phyloP scores from a whole-genome alignment of 352 stramenopile genomes.

The Phytopythium cucurbitacearum region DNA sequence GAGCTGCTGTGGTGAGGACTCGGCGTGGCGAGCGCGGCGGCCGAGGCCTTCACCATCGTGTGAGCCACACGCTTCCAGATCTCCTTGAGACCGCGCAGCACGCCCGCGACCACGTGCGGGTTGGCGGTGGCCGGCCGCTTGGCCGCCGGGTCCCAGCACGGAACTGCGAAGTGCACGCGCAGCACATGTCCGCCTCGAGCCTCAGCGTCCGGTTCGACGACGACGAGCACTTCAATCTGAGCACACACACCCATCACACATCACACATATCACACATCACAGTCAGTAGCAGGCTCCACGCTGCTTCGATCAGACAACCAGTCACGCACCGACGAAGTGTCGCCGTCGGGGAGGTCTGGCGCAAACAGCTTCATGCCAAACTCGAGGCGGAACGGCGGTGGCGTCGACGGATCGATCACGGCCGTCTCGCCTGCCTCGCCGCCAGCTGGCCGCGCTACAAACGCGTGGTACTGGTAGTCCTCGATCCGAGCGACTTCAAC shows the following conservation, averaged over 20 bases:
- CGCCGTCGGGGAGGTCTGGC: slow-evolving; percentile 40
- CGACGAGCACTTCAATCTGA: slow-evolving; percentile 38
- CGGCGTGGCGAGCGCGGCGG: slow-evolving; percentile 8
- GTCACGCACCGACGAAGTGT: slow-evolving; percentile 46
- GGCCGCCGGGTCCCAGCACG: not conserved
- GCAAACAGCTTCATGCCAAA: slow-evolving; percentile 70
- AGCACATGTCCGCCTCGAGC: slow-evolving; percentile 22
- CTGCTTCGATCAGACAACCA: too few relatives aligned
- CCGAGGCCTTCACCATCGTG: slow-evolving; percentile 33
- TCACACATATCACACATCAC: not conserved
- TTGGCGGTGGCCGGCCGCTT: slow-evolving; percentile 18
- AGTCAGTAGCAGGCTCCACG: too few relatives aligned
- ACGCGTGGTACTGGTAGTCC: slow-evolving; percentile 59
- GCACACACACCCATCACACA: not conserved
- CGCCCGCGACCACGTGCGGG: slow-evolving; percentile 35
- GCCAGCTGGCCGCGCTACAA: slow-evolving; percentile 10
- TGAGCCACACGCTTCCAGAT: slow-evolving; percentile 53
- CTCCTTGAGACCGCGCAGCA: slow-evolving; percentile 38
- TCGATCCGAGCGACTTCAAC: slow-evolving; percentile 42
- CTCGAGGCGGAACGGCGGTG: slow-evolving; percentile 24
- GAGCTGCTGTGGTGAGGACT: slow-evolving; percentile 6
- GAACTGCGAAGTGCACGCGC: slow-evolving; percentile 35
- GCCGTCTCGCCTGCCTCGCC: too few relatives aligned
- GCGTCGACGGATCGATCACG: too few relatives aligned
- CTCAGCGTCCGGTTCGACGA: slow-evolving; percentile 33